Conservation (phyloP, 1,139 yeast genomes). For the Debaryomyces sp. region DNA sequence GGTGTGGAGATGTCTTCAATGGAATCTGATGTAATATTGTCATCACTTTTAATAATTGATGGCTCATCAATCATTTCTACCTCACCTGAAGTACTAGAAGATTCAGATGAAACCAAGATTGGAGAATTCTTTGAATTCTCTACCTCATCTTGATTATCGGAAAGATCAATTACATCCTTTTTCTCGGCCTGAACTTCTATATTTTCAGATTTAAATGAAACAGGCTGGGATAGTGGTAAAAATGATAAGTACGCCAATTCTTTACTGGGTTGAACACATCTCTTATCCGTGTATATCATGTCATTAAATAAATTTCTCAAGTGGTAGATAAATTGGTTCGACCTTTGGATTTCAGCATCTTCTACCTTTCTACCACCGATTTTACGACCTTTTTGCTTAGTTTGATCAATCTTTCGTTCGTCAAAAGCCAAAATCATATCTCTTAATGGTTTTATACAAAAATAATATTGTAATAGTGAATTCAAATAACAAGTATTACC, state of each 20-base stretch:
- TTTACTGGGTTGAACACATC: constrained; percentile 79
- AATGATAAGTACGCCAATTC: constrained; percentile 89
- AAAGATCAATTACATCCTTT: constrained; percentile 13
- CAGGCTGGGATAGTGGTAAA: constrained; percentile 71
- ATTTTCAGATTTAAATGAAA: constrained; percentile 46
- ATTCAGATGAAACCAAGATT: constrained; percentile 8
- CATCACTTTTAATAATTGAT: neutral
- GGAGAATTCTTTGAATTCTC: constrained; percentile 17
- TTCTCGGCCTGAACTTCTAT: constrained; percentile 10
- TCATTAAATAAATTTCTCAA: constrained; percentile 68
- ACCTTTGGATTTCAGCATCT: constrained; percentile 69
- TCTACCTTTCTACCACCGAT: constrained; percentile 88
- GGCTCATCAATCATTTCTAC: constrained; percentile 13
- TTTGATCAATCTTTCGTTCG: constrained; percentile 25
- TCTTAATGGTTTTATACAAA: constrained; percentile 80
- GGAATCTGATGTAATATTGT: constrained; percentile 6
- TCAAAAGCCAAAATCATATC: constrained; percentile 62
- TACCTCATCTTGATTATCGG: constrained; percentile 10
- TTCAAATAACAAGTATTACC: constrained; percentile 96
- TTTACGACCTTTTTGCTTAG: constrained; percentile 44
- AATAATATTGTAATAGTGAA: constrained; percentile 86
- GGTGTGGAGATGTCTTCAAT: constrained; percentile 11
- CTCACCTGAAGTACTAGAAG: constrained; percentile 10
- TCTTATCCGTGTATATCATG: constrained; percentile 61
- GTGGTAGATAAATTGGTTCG: constrained; percentile 78